phyloP scores from a whole-genome alignment of 148 eudicot species.

The Camellia sinensis region DNA sequence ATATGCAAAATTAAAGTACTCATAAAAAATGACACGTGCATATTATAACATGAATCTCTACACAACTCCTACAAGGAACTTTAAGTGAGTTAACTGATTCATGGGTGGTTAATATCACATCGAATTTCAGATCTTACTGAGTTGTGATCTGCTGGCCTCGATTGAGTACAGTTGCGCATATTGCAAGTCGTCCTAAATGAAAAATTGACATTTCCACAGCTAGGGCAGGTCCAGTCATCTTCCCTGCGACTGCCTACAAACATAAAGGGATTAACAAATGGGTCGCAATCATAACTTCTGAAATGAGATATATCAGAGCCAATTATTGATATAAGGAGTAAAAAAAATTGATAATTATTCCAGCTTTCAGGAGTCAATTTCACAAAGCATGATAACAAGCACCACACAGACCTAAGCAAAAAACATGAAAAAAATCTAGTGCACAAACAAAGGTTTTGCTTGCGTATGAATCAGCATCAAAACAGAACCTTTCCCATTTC shows the following conservation, averaged over 20 bases:
- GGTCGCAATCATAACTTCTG: background rate
- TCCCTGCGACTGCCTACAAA: constrained; percentile 87
- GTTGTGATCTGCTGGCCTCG: constrained; percentile 94
- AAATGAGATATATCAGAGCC: background rate
- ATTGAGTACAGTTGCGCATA: constrained; percentile 94
- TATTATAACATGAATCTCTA: background rate
- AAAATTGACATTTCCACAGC: constrained; percentile 96
- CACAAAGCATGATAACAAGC: background rate
- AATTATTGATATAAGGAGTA: background rate
- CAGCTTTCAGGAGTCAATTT: background rate
- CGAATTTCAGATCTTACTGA: constrained; percentile 41
- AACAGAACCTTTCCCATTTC: background rate
- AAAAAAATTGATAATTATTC: background rate
- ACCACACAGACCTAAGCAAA: background rate
- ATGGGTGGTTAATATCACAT: background rate
- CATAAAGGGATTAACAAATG: background rate
- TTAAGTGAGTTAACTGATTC: background rate
- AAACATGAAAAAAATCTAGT: background rate
- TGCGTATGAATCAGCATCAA: background rate
- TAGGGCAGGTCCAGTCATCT: constrained; percentile 99
- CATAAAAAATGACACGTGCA: background rate
- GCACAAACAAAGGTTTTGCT: background rate
- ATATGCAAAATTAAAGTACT: background rate
- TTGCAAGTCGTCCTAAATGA: constrained; percentile 97
- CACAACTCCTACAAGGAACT: background rate